A percentile compares a stretch with the other conserved stretches of the same genome.
phyloP scores from a whole-genome alignment of 1,284 basidiomycete genomes.

The Pseudozyma flocculosa region DNA sequence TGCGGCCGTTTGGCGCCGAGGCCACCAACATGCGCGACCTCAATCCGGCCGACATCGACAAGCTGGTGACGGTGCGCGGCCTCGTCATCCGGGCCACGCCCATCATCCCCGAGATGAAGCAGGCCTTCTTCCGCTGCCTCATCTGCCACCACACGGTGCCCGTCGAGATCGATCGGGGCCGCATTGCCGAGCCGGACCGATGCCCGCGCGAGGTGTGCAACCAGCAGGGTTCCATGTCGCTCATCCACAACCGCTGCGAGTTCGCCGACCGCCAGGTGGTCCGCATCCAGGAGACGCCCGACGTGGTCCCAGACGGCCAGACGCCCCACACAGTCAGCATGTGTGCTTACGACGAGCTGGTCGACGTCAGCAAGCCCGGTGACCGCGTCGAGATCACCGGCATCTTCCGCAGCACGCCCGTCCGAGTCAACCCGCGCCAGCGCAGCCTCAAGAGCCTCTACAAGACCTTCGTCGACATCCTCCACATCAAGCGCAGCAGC shows the following conservation, averaged over 20 bases:
- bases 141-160: constrained; percentile 88
- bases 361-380: constrained; percentile 91
- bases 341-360: constrained; percentile 94
- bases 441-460: constrained; percentile 90
- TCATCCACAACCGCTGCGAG: constrained; percentile 83
- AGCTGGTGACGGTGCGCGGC: constrained; percentile 90
- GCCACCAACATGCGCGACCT: constrained; percentile 95
- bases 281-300: constrained; percentile 99
- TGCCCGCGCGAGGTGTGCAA: constrained; percentile 84
- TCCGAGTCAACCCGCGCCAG: constrained; percentile 87
- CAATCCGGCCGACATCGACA: constrained; percentile 79
- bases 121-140: constrained; percentile 98
- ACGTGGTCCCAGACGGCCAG: constrained; percentile 98
- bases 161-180: constrained; percentile 92
- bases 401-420: constrained; percentile 90
- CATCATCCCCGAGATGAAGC: constrained; percentile 93
- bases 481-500: constrained; percentile 81
- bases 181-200: constrained; percentile 85
- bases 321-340: constrained; percentile 97
- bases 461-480: constrained; percentile 94
- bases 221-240: constrained; percentile 72
- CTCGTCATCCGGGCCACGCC: constrained; percentile 99
- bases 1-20: constrained; percentile 84
- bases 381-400: constrained; percentile 88
- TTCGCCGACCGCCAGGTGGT: constrained; percentile 98